phyloP scores from a whole-genome alignment of 768 basidiomycete species.

The Tylopilus cervinicoccineus region DNA sequence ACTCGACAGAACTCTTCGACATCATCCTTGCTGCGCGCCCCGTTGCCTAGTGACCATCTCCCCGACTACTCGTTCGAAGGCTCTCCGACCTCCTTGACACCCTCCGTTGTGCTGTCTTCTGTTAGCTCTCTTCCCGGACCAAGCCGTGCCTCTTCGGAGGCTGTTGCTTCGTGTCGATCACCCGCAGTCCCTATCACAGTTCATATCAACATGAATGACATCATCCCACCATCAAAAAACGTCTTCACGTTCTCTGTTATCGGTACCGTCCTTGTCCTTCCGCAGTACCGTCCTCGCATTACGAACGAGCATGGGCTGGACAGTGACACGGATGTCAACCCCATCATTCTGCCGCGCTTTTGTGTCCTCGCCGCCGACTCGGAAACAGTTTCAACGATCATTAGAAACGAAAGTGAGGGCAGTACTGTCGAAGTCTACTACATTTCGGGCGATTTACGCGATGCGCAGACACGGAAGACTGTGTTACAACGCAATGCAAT shows the following conservation, averaged over 20 bases:
- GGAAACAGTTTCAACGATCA: conserved; percentile 53
- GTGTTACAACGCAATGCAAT: conserved; percentile 58
- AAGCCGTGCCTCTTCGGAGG: conserved; percentile 38
- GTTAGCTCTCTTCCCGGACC: conserved; percentile 35
- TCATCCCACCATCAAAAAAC: conserved; percentile 61
- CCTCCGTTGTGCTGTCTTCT: conserved; percentile 39
- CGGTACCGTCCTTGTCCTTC: conserved; percentile 59
- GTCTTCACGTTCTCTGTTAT: conserved; percentile 61
- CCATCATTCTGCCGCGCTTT: conserved; percentile 65
- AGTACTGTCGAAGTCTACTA: conserved; percentile 60
- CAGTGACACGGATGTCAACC: conserved; percentile 38
- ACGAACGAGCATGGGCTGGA: conserved; percentile 23
- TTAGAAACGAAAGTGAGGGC: conserved; percentile 56
- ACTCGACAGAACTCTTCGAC: conserved; percentile 44
- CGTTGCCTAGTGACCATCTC: conserved; percentile 59
- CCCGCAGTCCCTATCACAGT: conserved; percentile 66
- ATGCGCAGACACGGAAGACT: conserved; percentile 60
- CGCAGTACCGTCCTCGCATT: conserved; percentile 34
- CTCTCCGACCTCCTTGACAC: conserved; percentile 50
- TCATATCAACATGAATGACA: conserved; percentile 78
- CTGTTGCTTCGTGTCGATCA: conserved; percentile 26
- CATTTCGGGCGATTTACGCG: conserved; percentile 50
- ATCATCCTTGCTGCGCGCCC: conserved; percentile 69
- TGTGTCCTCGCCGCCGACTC: conserved; percentile 63
- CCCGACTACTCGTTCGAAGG: conserved; percentile 76